Evolutionary conservation across 2,329 filamentous ascomycete species (phyloP), one percentile per base, ranked within the genome.

Genomic region (Aspergillus japonicus): DNA sequence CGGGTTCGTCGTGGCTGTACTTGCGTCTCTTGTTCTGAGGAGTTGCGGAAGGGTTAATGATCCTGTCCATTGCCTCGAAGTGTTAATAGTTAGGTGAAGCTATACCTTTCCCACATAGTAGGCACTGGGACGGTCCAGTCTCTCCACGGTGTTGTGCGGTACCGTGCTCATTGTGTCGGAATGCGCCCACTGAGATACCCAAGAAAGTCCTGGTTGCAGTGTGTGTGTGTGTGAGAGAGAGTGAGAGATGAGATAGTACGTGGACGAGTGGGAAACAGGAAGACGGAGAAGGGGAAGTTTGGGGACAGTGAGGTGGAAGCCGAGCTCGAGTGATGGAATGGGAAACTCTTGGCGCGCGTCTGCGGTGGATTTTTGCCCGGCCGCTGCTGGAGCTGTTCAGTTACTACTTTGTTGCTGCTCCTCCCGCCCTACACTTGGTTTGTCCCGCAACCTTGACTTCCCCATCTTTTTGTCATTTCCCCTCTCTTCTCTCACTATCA

Each of bases 101-200:
- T 59, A 24, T 64, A 96, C 94, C 80, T 90, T 90, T 79, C 85
- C 88, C 64, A 87, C 84, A 71, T 93, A 96, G 80, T 99, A 99
- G 69, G 94, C 93, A 75, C 94, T 98, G 19, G 95, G 94, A 78
- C 89, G 90, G 78, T 99, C 95, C 64, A 99, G 86, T 62, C 95
- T 85, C 54, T 98, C 94, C 64, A 98, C 90, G 6, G 95, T 98
- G 75, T 73, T 73, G 42, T 68, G 57, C 42, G 62, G 50, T 29
- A 66, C 54, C 11, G 67, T 57, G 23, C 67, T 71, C 74, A 77
- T 76, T n/a, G 48, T 59, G 14, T 24, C 19, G 10, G 52, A 14
- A 19, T 19, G 42, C 44, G 55, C n/a, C 10, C 23, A 54, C 56
- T 24, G 16, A 31, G 3, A 2, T 14, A 19, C 4, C 33, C 47